Conservation (phyloP, 306 rosid genomes). For the Sindora glabra region DNA sequence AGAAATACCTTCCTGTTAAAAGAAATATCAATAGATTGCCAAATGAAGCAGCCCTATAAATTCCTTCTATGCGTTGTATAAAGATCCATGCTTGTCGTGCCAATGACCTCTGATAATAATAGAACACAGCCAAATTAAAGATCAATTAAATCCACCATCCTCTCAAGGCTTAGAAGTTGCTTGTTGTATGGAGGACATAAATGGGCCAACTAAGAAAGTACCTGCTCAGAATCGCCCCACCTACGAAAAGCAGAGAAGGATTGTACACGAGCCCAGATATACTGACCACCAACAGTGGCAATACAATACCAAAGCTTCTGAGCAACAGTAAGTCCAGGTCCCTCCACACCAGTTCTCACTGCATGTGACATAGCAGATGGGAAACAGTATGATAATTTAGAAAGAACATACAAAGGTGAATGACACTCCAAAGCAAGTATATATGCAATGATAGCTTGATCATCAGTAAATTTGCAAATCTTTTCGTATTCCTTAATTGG, state of each 20-base stretch:
- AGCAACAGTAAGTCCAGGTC: constrained; percentile 89
- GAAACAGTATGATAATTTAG: neutral
- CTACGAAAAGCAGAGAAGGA: constrained; percentile 97
- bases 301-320: constrained; percentile 92
- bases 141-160: constrained; percentile 1
- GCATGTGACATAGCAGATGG: constrained; percentile 11
- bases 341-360: constrained; percentile 96
- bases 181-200: neutral
- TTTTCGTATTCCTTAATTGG: neutral
- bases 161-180: neutral
- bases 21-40: constrained; percentile 95
- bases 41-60: constrained; percentile 91
- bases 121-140: constrained; percentile 10
- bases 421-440: neutral
- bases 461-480: neutral
- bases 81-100: constrained; percentile 79
- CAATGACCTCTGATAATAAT: constrained; percentile 73
- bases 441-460: neutral
- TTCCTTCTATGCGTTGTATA: constrained; percentile 83
- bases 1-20: constrained; percentile 76
- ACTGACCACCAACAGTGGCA: constrained; percentile 93
- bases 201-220: constrained; percentile 16
- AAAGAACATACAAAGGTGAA: neutral
- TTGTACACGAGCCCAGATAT: constrained; percentile 88
- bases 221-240: constrained; percentile 99